Conservation (phyloP, 352 stramenopile genomes). For the Phytopythium montanum region DNA sequence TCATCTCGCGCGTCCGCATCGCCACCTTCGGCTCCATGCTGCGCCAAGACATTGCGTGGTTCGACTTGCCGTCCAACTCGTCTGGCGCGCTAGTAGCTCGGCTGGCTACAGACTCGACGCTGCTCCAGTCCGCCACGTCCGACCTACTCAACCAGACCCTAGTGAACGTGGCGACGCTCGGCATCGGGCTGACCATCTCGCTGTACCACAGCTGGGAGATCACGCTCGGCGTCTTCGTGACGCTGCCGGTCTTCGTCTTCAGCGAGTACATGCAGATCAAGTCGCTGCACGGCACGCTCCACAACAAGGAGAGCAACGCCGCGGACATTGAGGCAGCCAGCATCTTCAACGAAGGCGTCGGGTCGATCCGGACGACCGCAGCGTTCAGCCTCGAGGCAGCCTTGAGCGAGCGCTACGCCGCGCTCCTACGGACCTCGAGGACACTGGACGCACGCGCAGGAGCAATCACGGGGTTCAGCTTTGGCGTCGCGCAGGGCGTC, state of each 20-base stretch:
- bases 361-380: constrained; percentile 51
- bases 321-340: constrained; percentile 30
- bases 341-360: constrained; percentile 41
- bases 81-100: constrained; percentile 57
- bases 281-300: constrained; percentile 26
- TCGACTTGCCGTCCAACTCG: constrained; percentile 60
- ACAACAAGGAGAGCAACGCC: constrained; percentile 40
- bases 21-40: constrained; percentile 56
- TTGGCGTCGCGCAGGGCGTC: constrained; percentile 41
- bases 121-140: constrained; percentile 71
- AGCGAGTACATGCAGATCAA: constrained; percentile 35
- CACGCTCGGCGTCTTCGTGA: constrained; percentile 14
- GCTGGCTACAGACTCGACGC: constrained; percentile 66
- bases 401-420: constrained; percentile 19
- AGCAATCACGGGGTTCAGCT: constrained; percentile 34
- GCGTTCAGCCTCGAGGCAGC: constrained; percentile 40
- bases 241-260: constrained; percentile 25
- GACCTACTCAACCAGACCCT: constrained; percentile 61
- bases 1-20: constrained; percentile 43
- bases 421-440: constrained; percentile 26
- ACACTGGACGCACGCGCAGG: constrained; percentile 23
- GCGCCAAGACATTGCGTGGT: constrained; percentile 68
- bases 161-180: constrained; percentile 53
- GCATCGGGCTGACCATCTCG: constrained; percentile 28
- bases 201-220: constrained; percentile 34